Base-by-base conservation (phyloP, 345 rosid genomes). In the Murraya koenigii region DNA sequence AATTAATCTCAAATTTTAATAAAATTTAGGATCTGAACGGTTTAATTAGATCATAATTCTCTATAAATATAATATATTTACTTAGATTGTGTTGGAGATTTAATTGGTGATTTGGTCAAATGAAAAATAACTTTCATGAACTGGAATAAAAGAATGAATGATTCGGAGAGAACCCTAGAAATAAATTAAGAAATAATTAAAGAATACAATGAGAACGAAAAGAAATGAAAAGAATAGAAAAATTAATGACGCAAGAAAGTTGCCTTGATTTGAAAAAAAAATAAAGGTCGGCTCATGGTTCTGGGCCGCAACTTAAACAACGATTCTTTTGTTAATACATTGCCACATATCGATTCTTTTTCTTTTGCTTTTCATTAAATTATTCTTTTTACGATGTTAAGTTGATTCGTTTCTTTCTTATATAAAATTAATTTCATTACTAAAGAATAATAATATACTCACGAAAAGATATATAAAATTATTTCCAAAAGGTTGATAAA, bases 251-350 rank as follows among this genome's bases (percentile, higher is more conserved):
- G 32, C n/a, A 13, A 25, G 13, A 72, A 72, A 58, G 75, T 19
- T 7, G 22, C 54, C 20, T 8, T 17, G 25, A 69, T 61, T 41
- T 49, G 6, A 30, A 65, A 65, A 33, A 49, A 49, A 33, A 65
- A 33, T 65, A 49, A 33, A 64, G 70, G 70, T 64, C 62, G 71
- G 78, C 65, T 63, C 6, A 75, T 32, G 70, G 69, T 44, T 14
- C 15, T 44, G 2, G 49, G 49, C 49, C 17, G 49, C 49, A 44
- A 44, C 49, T 44, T 28, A 9, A 26, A 39, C 14, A 1, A 3
- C 52, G 32, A 47, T 64, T 75, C 78, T 32, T 49, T 65, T 52
- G 49, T 41, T 44, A 19, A 49, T 64, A 22, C 22, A n/a, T 14
- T 49, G 71, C 33, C 71, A 63, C 71, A 6, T 64, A 13, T 33